Evolutionary conservation across 495 filamentous ascomycete genomes (phyloP), one percentile per base, ranked within the genome.

Genomic region (Xylaria castorea): DNA sequence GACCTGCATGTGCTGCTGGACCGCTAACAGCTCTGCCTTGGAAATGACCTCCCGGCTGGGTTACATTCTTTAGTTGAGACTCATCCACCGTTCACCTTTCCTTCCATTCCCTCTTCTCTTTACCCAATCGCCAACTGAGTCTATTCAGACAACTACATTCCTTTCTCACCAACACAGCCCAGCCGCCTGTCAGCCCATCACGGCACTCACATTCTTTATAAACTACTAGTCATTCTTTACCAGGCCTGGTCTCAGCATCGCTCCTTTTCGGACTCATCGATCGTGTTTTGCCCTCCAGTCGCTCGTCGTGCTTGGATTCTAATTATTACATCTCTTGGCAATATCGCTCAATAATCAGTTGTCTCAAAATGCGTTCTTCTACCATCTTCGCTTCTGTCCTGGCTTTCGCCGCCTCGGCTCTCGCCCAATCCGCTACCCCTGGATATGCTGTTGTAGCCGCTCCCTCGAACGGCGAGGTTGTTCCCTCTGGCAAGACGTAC

Each of bases 321-420:
- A 65, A 70, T 76, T 73, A 70, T 62, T 70, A 71, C n/a, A 27
- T 34, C n/a, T 50, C 22, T 57, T 36, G 42, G 63, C 68, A 65
- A 22, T 60, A 32, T 36, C 42, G 27, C 53, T n/a, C 44, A 51
- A 68, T 55, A 51, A 68, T 55, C 18, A 58, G 62, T 40, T 64
- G 66, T 67, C 66, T 66, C 82, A 87, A 82, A 64, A 87, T 87
- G 85, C 81, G 79, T 67, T 85, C 81, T 61, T 25, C 76, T 64
- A 67, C 74, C 76, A 71, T 81, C 55, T 73, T 81, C 72, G 79
- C 83, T 55, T 73, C 85, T 70, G 61, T 82, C 79, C 74, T 86
- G 78, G 84, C 83, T 61, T 74, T 85, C 68, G 84, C 81, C 75
- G 75, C 73, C 75, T 75, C 78, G 58, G 81, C 75, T 71, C 58